A percentile compares a stretch with the other conserved stretches of the same genome.
Conservation (phyloP, 225 moss, liverwort and hornwort genomes). For the Pseudisothecium myosuroides region DNA sequence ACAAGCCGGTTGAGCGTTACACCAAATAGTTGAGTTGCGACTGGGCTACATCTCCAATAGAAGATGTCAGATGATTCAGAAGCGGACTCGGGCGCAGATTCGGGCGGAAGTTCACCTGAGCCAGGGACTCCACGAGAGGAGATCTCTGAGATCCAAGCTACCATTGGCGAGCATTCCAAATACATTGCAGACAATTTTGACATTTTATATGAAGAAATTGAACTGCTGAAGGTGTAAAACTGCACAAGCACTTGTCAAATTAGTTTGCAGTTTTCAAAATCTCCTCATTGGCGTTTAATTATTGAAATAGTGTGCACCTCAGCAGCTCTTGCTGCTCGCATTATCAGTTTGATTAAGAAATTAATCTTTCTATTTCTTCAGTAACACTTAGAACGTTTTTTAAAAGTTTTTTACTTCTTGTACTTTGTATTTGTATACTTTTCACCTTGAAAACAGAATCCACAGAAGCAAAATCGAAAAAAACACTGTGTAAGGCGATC, state of each 20-base stretch:
- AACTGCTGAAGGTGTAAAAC: constrained; percentile 2
- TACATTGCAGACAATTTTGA: constrained; percentile 19
- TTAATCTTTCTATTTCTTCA: neutral
- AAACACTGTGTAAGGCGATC: neutral
- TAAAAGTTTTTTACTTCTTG: too few species aligned
- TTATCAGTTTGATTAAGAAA: neutral
- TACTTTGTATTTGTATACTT: neutral
- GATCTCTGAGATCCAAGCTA: constrained; percentile 12
- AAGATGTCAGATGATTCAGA: neutral
- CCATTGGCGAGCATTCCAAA: constrained; percentile 11
- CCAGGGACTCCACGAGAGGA: neutral
- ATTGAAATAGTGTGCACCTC: neutral
- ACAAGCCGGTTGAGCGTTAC: neutral
- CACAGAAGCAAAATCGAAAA: neutral
- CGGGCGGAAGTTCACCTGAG: neutral
- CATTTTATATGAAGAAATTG: constrained; percentile 1
- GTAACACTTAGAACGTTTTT: neutral
- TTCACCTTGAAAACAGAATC: neutral
- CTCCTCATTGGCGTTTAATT: neutral
- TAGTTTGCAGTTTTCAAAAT: neutral
- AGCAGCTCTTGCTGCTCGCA: neutral
- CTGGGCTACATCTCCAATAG: neutral
- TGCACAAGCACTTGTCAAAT: neutral
- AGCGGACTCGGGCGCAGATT: neutral
- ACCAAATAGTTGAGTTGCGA: neutral